A percentile compares a stretch with the other conserved stretches of the same genome.
These are phyloP conservation scores for Penicillium janthinellum DNA, from an alignment of 2,329 filamentous ascomycete species.

Conservation along the genomic window DNA sequence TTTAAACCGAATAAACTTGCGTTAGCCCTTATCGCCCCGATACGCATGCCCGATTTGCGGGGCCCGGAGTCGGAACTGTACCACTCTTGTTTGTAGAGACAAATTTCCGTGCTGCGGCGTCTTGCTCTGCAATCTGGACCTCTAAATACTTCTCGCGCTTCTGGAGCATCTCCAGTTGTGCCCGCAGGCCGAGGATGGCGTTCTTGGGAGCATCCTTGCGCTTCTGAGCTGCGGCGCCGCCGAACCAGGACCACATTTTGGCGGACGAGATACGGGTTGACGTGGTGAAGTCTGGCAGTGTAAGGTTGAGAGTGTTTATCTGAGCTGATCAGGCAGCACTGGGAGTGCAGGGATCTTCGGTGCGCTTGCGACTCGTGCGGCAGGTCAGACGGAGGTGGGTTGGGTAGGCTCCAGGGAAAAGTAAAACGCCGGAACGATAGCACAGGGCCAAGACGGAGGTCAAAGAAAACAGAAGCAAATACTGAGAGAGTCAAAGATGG, in stretches of 20 bases:
- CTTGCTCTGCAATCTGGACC: conserved; percentile 90
- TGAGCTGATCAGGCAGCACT: conserved; percentile 14
- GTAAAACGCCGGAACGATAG: background rate
- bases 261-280: background rate
- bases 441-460: background rate
- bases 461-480: background rate
- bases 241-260: conserved; percentile 84
- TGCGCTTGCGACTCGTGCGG: conserved; percentile 15
- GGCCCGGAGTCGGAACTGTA: conserved; percentile 51
- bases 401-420: conserved; percentile 17
- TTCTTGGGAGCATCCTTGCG: conserved; percentile 95
- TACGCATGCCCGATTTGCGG: background rate
- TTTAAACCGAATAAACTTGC: conserved; percentile 14
- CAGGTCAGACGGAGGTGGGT: conserved; percentile 21
- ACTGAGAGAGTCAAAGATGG: background rate
- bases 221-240: conserved; percentile 77
- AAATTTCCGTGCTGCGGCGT: conserved; percentile 83
- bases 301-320: background rate
- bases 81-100: conserved; percentile 87
- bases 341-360: conserved; percentile 7
- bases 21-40: background rate
- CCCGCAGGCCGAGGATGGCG: conserved; percentile 83
- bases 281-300: background rate
- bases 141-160: conserved; percentile 92
- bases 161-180: conserved; percentile 95